phyloP scores from a whole-genome alignment of 2,329 filamentous ascomycete species.

The Falciphora oryzae region DNA sequence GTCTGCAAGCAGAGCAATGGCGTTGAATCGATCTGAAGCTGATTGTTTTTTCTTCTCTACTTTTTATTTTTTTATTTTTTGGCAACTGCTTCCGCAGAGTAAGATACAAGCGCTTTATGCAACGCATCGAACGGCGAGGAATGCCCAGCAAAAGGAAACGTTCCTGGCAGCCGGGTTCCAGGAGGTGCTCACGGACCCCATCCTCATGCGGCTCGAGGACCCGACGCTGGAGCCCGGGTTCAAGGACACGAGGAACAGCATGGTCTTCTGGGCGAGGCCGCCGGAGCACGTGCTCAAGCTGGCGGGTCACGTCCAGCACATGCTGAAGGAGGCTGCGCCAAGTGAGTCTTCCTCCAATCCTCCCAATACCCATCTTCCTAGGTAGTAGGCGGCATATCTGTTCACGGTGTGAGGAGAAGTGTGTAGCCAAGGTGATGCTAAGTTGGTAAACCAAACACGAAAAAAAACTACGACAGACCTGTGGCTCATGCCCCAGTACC shows the following conservation, averaged over 20 bases:
- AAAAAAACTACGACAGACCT: slow-evolving; percentile 40
- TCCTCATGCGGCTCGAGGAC: slow-evolving; percentile 64
- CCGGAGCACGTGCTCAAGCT: slow-evolving; percentile 64
- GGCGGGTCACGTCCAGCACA: slow-evolving; percentile 61
- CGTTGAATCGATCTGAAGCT: background rate
- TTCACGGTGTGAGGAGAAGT: too few species aligned
- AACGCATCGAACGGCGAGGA: slow-evolving; percentile 68
- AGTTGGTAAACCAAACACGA: too few species aligned
- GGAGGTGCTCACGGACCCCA: slow-evolving; percentile 69
- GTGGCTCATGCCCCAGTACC: slow-evolving; percentile 78
- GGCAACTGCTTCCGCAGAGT: slow-evolving; percentile 33
- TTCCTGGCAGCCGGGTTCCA: slow-evolving; percentile 64
- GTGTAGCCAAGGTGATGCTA: too few species aligned
- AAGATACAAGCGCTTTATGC: slow-evolving; percentile 68
- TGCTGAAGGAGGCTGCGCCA: slow-evolving; percentile 58
- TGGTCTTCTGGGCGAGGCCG: slow-evolving; percentile 85
- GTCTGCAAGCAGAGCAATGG: background rate
- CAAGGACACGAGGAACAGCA: slow-evolving; percentile 69
- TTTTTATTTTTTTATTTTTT: background rate
- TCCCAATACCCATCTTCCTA: slow-evolving; percentile 8
- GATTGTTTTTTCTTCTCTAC: background rate
- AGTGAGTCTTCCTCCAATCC: slow-evolving; percentile 45
- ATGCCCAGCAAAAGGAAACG: slow-evolving; percentile 67
- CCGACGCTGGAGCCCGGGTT: slow-evolving; percentile 61
- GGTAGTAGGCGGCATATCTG: too few species aligned